These are phyloP conservation scores for Nakazawaea wyomingensis DNA, from an alignment of 805 yeast genomes.

Conservation along the genomic window DNA sequence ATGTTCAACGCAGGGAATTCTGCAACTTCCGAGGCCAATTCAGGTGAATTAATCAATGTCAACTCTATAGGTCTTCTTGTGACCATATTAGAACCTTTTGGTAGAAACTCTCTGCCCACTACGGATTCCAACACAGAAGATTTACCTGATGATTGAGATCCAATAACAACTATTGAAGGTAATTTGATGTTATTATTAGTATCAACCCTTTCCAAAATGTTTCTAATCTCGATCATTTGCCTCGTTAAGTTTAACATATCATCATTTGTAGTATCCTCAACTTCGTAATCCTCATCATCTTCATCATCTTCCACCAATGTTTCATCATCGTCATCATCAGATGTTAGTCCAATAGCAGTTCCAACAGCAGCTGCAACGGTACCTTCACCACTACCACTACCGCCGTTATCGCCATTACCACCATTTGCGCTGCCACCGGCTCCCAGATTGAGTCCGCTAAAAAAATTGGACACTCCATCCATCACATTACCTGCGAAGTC, in stretches of 20 bases:
- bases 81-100: slow-evolving; percentile 97
- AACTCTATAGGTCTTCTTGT: slow-evolving; percentile 96
- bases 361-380: slow-evolving; percentile 56
- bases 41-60: slow-evolving; percentile 85
- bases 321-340: slow-evolving; percentile 45
- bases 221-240: slow-evolving; percentile 95
- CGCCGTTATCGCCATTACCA: slow-evolving; percentile 28
- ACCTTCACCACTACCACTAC: slow-evolving; percentile 25
- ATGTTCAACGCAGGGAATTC: slow-evolving; percentile 89
- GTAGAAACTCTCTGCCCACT: slow-evolving; percentile 96
- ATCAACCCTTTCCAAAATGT: slow-evolving; percentile 70
- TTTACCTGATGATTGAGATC: slow-evolving; percentile 96
- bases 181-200: slow-evolving; percentile 68
- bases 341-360: slow-evolving; percentile 33
- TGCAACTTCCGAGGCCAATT: slow-evolving; percentile 72
- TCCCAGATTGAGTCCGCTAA: slow-evolving; percentile 30
- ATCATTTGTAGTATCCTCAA: slow-evolving; percentile 55
- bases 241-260: slow-evolving; percentile 87
- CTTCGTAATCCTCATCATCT: slow-evolving; percentile 39
- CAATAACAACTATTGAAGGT: slow-evolving; percentile 95
- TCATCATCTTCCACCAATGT: slow-evolving; percentile 38
- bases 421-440: slow-evolving; percentile 23
- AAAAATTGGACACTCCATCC: slow-evolving; percentile 42
- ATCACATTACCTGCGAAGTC: slow-evolving; percentile 55
- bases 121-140: slow-evolving; percentile 93